Evolutionary conservation across 2,329 filamentous ascomycete genomes (phyloP).

Genomic region (Calonectria multiphialidica): DNA sequence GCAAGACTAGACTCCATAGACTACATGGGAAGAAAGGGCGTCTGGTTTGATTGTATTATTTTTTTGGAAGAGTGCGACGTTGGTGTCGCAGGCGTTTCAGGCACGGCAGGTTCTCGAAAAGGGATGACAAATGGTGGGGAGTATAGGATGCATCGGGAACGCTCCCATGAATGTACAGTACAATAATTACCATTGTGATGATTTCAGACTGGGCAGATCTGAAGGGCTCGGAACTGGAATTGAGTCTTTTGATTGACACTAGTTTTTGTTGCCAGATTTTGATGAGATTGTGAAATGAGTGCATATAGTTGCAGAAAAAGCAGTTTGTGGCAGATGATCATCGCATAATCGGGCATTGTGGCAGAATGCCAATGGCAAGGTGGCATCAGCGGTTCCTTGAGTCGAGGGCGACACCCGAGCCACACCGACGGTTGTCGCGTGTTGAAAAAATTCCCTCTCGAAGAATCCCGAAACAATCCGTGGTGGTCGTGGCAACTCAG

Average conservation of each 20-base stretch:
- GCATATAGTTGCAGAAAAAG: neutral
- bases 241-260: neutral
- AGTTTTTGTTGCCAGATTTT: neutral
- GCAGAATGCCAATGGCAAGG: slow-evolving; percentile 27
- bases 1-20: slow-evolving; percentile 24
- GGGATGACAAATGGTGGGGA: slow-evolving; percentile 18
- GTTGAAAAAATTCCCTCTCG: slow-evolving; percentile 27
- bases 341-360: slow-evolving; percentile 19
- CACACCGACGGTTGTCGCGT: slow-evolving; percentile 18
- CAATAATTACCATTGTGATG: slow-evolving; percentile 6
- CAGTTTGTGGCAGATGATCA: neutral
- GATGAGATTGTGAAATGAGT: neutral
- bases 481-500: slow-evolving; percentile 24
- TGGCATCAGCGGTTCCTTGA: slow-evolving; percentile 29
- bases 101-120: slow-evolving; percentile 28
- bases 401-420: slow-evolving; percentile 19
- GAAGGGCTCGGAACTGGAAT: slow-evolving; percentile 20
- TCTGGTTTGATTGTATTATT: slow-evolving; percentile 18
- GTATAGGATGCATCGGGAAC: slow-evolving; percentile 12
- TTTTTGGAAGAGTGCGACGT: slow-evolving; percentile 36
- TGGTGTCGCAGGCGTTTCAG: slow-evolving; percentile 46
- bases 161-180: slow-evolving; percentile 18
- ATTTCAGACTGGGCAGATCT: slow-evolving; percentile 3
- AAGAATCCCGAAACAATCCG: slow-evolving; percentile 24
- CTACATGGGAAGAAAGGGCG: slow-evolving; percentile 26